Evolutionary conservation across 176 grass and related monocot genomes (phyloP).

Genomic region (Lolium multiflorum): DNA sequence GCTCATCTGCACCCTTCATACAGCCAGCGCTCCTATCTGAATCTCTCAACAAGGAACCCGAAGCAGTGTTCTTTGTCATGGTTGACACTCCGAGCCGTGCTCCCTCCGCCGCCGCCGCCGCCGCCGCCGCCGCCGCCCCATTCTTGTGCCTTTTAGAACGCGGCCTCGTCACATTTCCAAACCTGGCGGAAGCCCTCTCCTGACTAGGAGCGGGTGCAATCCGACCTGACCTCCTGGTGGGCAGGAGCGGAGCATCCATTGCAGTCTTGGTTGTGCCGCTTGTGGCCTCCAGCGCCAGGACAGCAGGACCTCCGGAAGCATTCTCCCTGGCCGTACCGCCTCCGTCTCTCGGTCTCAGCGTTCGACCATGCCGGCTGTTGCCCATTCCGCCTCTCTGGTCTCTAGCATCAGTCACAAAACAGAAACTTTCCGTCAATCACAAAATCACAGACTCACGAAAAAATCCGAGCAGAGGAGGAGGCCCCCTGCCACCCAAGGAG

Average conservation of each 20-base stretch:
- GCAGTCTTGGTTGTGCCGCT: neutral
- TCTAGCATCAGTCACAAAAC: neutral
- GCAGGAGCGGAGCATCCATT: neutral
- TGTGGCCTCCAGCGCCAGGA: neutral
- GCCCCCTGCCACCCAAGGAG: neutral
- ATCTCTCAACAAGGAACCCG: slow-evolving; percentile 5
- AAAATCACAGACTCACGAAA: neutral
- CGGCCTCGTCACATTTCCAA: neutral
- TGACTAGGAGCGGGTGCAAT: neutral
- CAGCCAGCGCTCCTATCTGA: neutral
- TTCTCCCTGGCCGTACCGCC: neutral
- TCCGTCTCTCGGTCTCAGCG: neutral
- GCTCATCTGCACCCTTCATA: neutral
- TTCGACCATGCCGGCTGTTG: slow-evolving; percentile 37
- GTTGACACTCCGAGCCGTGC: neutral
- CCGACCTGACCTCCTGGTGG: slow-evolving; percentile 32
- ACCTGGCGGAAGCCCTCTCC: neutral
- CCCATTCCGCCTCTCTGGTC: slow-evolving; percentile 37
- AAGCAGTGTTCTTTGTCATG: neutral
- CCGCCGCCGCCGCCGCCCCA: too few relatives aligned
- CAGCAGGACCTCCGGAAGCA: neutral
- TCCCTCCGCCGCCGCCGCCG: too few relatives aligned
- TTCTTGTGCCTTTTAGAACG: slow-evolving; percentile 3
- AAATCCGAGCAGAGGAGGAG: neutral
- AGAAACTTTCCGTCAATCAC: neutral